Percentiles rank a stretch among this genome's conserved stretches.
These are phyloP conservation scores for Eutrema japonicum DNA, from an alignment of 345 rosid genomes.

Conservation along the genomic window DNA sequence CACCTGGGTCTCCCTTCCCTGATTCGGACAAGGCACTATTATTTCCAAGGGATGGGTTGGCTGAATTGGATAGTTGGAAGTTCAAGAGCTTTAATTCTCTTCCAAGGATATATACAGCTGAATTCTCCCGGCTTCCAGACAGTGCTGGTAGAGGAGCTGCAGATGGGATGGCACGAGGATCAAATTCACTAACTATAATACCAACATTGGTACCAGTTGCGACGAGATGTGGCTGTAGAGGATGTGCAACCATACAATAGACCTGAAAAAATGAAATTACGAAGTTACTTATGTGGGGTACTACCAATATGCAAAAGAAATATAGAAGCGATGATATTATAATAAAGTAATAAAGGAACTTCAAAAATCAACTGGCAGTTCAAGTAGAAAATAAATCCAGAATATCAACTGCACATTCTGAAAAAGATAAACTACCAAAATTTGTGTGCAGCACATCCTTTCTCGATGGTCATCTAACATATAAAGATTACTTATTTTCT, in stretches of 20 bases:
- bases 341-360: slow-evolving; percentile 21
- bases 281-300: slow-evolving; percentile 36
- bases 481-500: background rate
- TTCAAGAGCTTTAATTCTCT: slow-evolving; percentile 86
- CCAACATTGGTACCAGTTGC: slow-evolving; percentile 96
- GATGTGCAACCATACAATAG: slow-evolving; percentile 97
- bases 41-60: slow-evolving; percentile 87
- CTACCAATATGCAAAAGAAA: slow-evolving; percentile 24
- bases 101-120: slow-evolving; percentile 83
- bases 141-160: slow-evolving; percentile 84
- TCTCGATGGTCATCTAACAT: background rate
- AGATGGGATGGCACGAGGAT: slow-evolving; percentile 90
- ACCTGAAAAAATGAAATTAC: slow-evolving; percentile 61
- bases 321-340: slow-evolving; percentile 3
- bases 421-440: background rate
- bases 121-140: slow-evolving; percentile 89
- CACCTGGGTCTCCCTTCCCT: slow-evolving; percentile 81
- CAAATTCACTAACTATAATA: slow-evolving; percentile 93
- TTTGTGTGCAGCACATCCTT: background rate
- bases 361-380: slow-evolving; percentile 17
- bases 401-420: slow-evolving; percentile 17
- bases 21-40: slow-evolving; percentile 84
- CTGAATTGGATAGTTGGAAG: slow-evolving; percentile 82
- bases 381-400: slow-evolving; percentile 9
- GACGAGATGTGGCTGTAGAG: slow-evolving; percentile 97